These are phyloP conservation scores for Teratosphaeria nubilosa DNA, from an alignment of 2,329 filamentous ascomycete genomes.

Conservation along the genomic window DNA sequence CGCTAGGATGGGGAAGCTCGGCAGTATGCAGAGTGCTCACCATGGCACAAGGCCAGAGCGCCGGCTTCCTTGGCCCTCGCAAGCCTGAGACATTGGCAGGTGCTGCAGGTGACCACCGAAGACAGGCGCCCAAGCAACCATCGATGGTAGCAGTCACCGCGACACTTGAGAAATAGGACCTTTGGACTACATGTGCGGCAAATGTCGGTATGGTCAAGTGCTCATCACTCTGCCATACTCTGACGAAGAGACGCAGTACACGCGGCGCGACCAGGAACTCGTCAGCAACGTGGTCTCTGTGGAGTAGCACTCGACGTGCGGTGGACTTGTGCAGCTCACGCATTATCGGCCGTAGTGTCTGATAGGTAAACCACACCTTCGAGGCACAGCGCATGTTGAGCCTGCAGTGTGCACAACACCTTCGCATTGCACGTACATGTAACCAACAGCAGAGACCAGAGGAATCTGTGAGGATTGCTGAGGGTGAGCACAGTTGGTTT, in stretches of 20 bases:
- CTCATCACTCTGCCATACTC: too few species aligned
- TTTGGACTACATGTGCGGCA: too few species aligned
- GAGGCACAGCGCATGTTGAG: background rate
- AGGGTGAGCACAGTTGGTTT: background rate
- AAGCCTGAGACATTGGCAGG: background rate
- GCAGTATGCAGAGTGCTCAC: background rate
- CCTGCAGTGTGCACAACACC: background rate
- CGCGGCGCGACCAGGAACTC: background rate
- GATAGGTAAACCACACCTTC: background rate
- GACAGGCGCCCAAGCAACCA: background rate
- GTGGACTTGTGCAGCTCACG: background rate
- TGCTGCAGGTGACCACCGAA: background rate
- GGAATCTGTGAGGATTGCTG: background rate
- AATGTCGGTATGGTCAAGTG: too few species aligned
- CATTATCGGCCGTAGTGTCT: background rate
- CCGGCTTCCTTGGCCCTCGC: background rate
- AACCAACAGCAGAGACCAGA: background rate
- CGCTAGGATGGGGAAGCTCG: background rate
- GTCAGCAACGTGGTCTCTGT: background rate
- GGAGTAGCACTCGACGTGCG: too few species aligned
- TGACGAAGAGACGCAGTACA: too few species aligned
- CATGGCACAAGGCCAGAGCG: background rate
- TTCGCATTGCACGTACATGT: background rate
- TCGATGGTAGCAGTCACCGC: too few species aligned
- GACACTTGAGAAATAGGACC: too few species aligned